Evolutionary conservation across 139 green algal genomes (phyloP), one percentile per base, ranked within the genome.

Genomic region (Gonium pectorale): DNA sequence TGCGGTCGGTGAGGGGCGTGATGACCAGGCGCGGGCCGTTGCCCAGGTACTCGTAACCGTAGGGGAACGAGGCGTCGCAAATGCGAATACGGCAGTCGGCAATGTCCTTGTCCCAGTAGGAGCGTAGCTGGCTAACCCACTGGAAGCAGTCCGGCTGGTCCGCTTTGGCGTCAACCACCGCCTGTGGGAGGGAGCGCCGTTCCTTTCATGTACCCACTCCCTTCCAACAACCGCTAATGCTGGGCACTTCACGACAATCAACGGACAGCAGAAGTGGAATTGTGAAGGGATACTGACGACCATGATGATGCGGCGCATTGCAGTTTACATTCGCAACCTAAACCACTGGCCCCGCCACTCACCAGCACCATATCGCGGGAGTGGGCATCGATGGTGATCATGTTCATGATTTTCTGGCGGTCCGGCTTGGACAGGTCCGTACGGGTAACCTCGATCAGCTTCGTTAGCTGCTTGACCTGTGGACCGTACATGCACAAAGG

Each of bases 341-440:
- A n/a, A n/a, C n/a, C n/a, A n/a, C n/a, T n/a, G 62, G 27, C 56
- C 5, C 43, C 41, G 27, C 31, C 70, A 67, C 78, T 84, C 35
- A 83, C 83, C 67, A 83, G 74, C 35, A 95, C 90, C 81, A 96
- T 96, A 71, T 97, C 94, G 38, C 94, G 91, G 37, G 89, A 93
- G 92, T 97, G 94, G 2, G 94, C 94, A 54, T 97, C 94, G 63
- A 97, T 97, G 72, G 94, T 97, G 88, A 97, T 97, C 94, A 96
- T 96, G 90, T 96, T 97, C 88, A 92, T 92, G 85, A 93, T 86
- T 87, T 96, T 96, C 72, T 94, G 91, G n/a, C 93, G 88, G 33
- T 93, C 77, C 0, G 83, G 52, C 86, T 95, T 96, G 44, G 82
- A 46, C 70, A 96, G 90, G 33, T 95, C 88, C 31, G 88, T 93